A percentile compares a stretch with the other conserved stretches of the same genome.
Evolutionary conservation across 805 yeast species (phyloP).

Genomic region (Cyberlindnera bimundalis): DNA sequence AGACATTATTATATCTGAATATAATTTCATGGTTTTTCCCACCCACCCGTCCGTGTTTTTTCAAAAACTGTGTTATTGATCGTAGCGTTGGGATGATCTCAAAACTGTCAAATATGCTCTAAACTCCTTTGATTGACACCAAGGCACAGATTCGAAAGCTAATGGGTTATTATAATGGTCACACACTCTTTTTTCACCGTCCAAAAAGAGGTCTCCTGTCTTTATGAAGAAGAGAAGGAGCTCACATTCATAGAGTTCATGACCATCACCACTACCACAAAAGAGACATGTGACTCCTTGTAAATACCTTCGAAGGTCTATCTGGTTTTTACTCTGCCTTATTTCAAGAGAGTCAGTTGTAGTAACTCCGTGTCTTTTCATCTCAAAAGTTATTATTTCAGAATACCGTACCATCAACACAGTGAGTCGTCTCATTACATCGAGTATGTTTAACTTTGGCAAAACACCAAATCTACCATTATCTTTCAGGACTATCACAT

Average conservation of each 20-base stretch:
- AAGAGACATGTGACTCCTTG: conserved; percentile 1
- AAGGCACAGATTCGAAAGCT: conserved; percentile 1
- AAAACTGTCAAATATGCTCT: background rate
- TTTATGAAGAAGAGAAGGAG: background rate
- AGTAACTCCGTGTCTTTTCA: too few species aligned
- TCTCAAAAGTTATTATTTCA: background rate
- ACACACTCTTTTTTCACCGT: background rate
- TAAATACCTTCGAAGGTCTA: background rate
- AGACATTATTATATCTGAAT: background rate
- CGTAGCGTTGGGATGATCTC: too few species aligned
- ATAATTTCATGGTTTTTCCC: background rate
- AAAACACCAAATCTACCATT: conserved; percentile 2
- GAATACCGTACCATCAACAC: background rate
- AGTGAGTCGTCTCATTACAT: conserved; percentile 4
- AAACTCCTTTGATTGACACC: conserved; percentile 3
- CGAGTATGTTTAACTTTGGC: background rate
- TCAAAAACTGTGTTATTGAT: too few species aligned
- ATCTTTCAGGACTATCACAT: conserved; percentile 1
- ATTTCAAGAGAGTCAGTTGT: too few species aligned
- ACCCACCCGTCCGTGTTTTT: too few species aligned
- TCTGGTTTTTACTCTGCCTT: background rate
- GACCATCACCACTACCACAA: conserved; percentile 4
- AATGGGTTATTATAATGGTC: background rate
- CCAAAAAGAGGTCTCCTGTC: background rate
- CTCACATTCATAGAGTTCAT: conserved; percentile 1